Percentiles rank a stretch among this genome's conserved stretches.
Conservation (phyloP, 768 basidiomycete species). For the Boletus reticulatus region DNA sequence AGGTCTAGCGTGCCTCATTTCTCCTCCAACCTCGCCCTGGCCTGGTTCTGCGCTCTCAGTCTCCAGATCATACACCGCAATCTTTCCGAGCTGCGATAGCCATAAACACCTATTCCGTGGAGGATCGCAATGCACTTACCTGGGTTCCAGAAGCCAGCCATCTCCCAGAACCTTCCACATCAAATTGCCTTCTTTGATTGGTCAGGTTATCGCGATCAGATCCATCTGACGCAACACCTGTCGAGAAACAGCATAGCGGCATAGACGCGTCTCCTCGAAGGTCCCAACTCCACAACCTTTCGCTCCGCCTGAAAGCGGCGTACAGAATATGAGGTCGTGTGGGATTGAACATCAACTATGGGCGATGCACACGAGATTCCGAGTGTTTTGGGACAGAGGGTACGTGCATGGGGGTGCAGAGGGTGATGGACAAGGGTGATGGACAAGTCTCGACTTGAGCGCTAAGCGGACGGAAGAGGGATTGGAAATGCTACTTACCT, state of each 20-base stretch:
- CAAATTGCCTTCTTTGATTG: slow-evolving; percentile 81
- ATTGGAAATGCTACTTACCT: slow-evolving; percentile 36
- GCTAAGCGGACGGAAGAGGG: background rate
- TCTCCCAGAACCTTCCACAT: slow-evolving; percentile 65
- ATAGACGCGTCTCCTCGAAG: slow-evolving; percentile 53
- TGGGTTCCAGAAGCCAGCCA: slow-evolving; percentile 67
- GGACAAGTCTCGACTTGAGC: background rate
- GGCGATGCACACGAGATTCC: background rate
- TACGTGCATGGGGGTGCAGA: background rate
- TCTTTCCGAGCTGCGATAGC: slow-evolving; percentile 48
- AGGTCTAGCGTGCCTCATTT: slow-evolving; percentile 23
- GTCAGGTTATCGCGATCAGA: slow-evolving; percentile 33
- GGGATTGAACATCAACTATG: slow-evolving; percentile 77
- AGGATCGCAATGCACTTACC: slow-evolving; percentile 38
- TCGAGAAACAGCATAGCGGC: slow-evolving; percentile 39
- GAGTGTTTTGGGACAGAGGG: background rate
- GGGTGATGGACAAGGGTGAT: background rate
- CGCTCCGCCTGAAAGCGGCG: slow-evolving; percentile 67
- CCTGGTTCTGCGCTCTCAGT: background rate
- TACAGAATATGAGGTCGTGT: slow-evolving; percentile 68
- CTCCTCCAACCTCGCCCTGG: slow-evolving; percentile 1
- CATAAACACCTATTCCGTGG: background rate
- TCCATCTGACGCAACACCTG: background rate
- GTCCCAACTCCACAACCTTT: slow-evolving; percentile 74
- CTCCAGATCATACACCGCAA: slow-evolving; percentile 57